These are phyloP conservation scores for Hypomyces rosellus DNA, from an alignment of 2,329 filamentous ascomycete genomes.

Conservation along the genomic window DNA sequence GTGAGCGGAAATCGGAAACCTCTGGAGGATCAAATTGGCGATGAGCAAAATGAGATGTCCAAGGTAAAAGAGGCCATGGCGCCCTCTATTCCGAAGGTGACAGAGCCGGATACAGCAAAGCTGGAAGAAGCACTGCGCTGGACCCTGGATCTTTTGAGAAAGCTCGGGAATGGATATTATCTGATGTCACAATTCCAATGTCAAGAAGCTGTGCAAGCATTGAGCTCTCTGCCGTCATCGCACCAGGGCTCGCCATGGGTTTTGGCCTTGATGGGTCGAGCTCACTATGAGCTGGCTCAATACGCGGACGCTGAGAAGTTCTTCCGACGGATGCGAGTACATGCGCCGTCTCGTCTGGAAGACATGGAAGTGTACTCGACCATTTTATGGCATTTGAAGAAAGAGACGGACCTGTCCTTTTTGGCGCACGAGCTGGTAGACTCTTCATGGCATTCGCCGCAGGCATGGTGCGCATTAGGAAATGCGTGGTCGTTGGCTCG, in stretches of 20 bases:
- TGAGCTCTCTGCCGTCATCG: constrained; percentile 60
- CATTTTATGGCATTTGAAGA: constrained; percentile 95
- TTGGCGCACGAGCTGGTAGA: constrained; percentile 87
- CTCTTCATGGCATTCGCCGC: constrained; percentile 77
- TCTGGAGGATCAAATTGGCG: constrained; percentile 57
- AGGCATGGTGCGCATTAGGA: constrained; percentile 92
- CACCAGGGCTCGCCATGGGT: constrained; percentile 94
- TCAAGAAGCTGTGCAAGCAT: constrained; percentile 67
- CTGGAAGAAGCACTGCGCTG: constrained; percentile 70
- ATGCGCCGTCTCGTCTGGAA: constrained; percentile 76
- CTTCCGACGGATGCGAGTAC: constrained; percentile 70
- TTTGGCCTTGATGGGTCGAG: constrained; percentile 80
- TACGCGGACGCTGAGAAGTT: constrained; percentile 83
- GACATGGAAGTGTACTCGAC: constrained; percentile 99
- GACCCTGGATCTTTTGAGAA: constrained; percentile 74
- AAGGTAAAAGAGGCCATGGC: constrained; percentile 36
- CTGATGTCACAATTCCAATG: constrained; percentile 74
- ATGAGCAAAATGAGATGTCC: constrained; percentile 60
- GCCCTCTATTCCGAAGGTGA: constrained; percentile 31
- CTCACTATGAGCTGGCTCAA: constrained; percentile 82
- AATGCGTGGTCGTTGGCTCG: constrained; percentile 90
- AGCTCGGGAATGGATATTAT: constrained; percentile 75
- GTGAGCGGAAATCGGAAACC: constrained; percentile 88
- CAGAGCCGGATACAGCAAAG: constrained; percentile 51
- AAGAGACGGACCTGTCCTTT: constrained; percentile 85